Evolutionary conservation across 2,329 filamentous ascomycete genomes (phyloP), one percentile per base, ranked within the genome.

Genomic region (Ophioceras dolichostomum): DNA sequence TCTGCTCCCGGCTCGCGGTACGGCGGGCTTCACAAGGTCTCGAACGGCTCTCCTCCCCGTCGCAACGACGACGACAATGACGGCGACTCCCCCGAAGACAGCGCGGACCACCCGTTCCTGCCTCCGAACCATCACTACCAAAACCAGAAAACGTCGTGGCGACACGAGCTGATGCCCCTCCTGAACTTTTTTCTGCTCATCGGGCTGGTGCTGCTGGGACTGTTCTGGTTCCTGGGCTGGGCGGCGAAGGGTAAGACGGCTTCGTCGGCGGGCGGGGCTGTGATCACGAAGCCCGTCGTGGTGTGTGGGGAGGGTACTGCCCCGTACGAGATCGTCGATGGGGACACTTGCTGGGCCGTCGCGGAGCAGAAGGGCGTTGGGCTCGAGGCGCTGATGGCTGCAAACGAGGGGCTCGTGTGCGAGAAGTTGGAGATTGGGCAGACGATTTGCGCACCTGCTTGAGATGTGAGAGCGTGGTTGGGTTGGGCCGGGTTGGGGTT

Each of bases 171-270:
- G 55, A 63, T 61, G 56, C 67, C 67, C n/a, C 56, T 76, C 44
- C 58, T 76, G 47, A 74, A 74, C 48, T 76, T 75, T 53, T 70
- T 68, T 38, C 52, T 75, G 42, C 51, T 76, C 26, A 59, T 73
- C 37, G 57, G 69, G 4, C 46, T 73, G 13, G 67, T 64, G 41
- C 51, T 76, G 34, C 47, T 75, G 24, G 49, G 63, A 14, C 46
- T 76, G 31, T 62, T 67, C 41, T 71, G 64, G 63, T 64, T 63
- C 49, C 54, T 71, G 38, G 52, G 50, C 3, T 47, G 57, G 13
- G 30, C 30, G 14, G 17, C 30, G 14, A 12, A 14, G 17, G 10
- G 16, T 18, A 13, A 33, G 31, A 17, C 31, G 17, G 31, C 18
- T 7, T 16, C 31, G 17, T 13, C 17, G 9, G 10, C 5, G 21